These are phyloP conservation scores for Tolypocladium amazonense DNA, from an alignment of 2,329 filamentous ascomycete species.

Conservation along the genomic window DNA sequence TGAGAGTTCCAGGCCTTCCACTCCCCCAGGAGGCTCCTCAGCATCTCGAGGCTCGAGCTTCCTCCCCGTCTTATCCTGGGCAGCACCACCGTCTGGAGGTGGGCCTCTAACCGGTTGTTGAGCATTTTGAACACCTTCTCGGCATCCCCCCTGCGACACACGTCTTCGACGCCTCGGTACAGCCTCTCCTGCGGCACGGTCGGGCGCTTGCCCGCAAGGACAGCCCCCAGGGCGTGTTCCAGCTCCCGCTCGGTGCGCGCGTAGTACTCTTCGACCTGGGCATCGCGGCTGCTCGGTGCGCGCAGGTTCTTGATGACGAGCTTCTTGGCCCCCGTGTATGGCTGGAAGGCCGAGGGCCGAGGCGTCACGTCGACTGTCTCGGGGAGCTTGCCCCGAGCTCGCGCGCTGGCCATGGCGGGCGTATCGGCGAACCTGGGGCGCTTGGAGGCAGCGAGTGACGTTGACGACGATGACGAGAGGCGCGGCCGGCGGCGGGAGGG, in stretches of 20 bases:
- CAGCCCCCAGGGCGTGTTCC: conserved; percentile 57
- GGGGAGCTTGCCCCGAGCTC: conserved; percentile 28
- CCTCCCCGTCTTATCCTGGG: conserved; percentile 41
- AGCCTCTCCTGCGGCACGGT: conserved; percentile 75
- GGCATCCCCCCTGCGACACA: conserved; percentile 71
- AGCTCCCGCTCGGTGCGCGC: conserved; percentile 65
- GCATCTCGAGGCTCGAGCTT: conserved; percentile 48
- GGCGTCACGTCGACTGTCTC: conserved; percentile 24
- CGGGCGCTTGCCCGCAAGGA: conserved; percentile 58
- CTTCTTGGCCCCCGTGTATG: conserved; percentile 69
- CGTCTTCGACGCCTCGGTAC: conserved; percentile 83
- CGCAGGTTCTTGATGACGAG: conserved; percentile 91
- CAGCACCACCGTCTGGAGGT: conserved; percentile 54
- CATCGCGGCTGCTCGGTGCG: conserved; percentile 40
- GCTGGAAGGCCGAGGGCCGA: conserved; percentile 46
- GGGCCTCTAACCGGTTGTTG: conserved; percentile 51
- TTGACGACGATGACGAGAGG: conserved; percentile 18
- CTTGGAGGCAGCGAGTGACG: conserved; percentile 15
- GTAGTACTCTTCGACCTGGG: conserved; percentile 68
- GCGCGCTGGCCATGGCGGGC: conserved; percentile 22
- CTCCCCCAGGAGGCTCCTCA: conserved; percentile 42
- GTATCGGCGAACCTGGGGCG: conserved; percentile 18
- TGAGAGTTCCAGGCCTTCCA: conserved; percentile 77
- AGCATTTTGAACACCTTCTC: conserved; percentile 57
- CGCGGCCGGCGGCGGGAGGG: conserved; percentile 28